Base-by-base conservation (phyloP, 2,329 filamentous ascomycete genomes). In the Venturia oleaginea region DNA sequence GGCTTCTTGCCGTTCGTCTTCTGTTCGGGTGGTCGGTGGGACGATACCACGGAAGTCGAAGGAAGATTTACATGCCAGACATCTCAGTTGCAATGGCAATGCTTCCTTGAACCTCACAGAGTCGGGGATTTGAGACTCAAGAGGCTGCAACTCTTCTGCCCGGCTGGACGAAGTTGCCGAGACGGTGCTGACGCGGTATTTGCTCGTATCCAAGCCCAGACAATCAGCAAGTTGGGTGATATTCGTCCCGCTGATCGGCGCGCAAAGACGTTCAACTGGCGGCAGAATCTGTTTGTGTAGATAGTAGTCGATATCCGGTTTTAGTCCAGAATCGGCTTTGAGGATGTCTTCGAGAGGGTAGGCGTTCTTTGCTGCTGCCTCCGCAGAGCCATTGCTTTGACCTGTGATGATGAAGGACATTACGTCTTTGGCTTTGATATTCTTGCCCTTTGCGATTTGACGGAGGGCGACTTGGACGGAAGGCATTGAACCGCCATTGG, bases 271-370 rank as follows among this genome's bases (percentile, higher is more conserved):
- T 78, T 99, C 94, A 32, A 99, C 94, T 0, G 94, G 94, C 13
- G 94, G 94, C 77, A 99, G 91, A 66, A 99, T 97, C 76, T 99
- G 94, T 80, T 99, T 99, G 79, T 91, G 89, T 46, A 99, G 85
- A 75, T 99, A 99, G 84, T 92, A 97, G 73, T 99, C 94, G n/a
- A 97, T 84, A 72, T 99, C 94, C 65, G 92, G 91, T 65, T 88
- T 83, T 7, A 99, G 82, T 0, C 81, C 87, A 0, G 88, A 86
- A 69, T 90, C 89, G 19, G 85, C 73, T 72, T 94, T 95, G 66
- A 90, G 79, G 22, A 96, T 86, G 74, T 99, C 94, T 65, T 92
- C 88, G 1, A 91, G 88, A 5, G 89, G 87, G 74, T 91, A 93
- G 3, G 94, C 93, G 69, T 95, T 91, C 77, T 96, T 96, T 27